Conservation (phyloP, 495 filamentous ascomycete species). For the Pyrenopolyporus hunteri region DNA sequence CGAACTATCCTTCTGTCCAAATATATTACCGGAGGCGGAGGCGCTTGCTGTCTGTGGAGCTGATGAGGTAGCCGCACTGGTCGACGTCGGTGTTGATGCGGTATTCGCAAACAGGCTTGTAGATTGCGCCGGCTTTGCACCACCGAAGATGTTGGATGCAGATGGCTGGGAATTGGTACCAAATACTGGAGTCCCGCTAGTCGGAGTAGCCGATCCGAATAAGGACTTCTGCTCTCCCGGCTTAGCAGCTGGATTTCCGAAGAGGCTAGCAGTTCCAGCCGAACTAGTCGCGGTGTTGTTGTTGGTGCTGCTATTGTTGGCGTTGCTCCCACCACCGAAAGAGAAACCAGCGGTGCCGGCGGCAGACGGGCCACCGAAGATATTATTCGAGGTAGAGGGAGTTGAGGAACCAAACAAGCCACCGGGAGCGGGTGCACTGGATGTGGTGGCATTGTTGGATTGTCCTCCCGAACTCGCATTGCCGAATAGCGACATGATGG, state of each 20-base stretch:
- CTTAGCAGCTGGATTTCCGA: slow-evolving; percentile 52
- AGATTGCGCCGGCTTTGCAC: slow-evolving; percentile 39
- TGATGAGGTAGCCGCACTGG: slow-evolving; percentile 47
- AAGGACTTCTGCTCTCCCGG: slow-evolving; percentile 40
- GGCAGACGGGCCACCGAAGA: slow-evolving; percentile 30
- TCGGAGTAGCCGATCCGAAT: slow-evolving; percentile 45
- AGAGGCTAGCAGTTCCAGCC: slow-evolving; percentile 49
- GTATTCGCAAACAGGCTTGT: slow-evolving; percentile 34
- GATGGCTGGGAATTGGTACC: slow-evolving; percentile 32
- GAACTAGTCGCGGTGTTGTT: slow-evolving; percentile 27
- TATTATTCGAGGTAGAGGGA: slow-evolving; percentile 17
- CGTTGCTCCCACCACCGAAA: slow-evolving; percentile 43
- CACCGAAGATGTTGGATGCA: slow-evolving; percentile 34
- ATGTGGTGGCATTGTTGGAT: slow-evolving; percentile 46
- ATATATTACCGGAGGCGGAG: slow-evolving; percentile 22
- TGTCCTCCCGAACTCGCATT: slow-evolving; percentile 44
- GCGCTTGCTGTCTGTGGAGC: slow-evolving; percentile 45
- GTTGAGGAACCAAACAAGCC: slow-evolving; percentile 47
- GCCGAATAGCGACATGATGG: slow-evolving; percentile 45
- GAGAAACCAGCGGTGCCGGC: slow-evolving; percentile 47
- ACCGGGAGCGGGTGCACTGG: slow-evolving; percentile 49
- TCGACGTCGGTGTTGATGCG: slow-evolving; percentile 36
- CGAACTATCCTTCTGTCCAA: slow-evolving; percentile 25
- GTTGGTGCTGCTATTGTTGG: background rate
- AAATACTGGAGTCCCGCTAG: slow-evolving; percentile 47